Percentiles rank a stretch among this genome's conserved stretches.
Conservation (phyloP, 495 filamentous ascomycete species). For the Talaromyces thailandensis region DNA sequence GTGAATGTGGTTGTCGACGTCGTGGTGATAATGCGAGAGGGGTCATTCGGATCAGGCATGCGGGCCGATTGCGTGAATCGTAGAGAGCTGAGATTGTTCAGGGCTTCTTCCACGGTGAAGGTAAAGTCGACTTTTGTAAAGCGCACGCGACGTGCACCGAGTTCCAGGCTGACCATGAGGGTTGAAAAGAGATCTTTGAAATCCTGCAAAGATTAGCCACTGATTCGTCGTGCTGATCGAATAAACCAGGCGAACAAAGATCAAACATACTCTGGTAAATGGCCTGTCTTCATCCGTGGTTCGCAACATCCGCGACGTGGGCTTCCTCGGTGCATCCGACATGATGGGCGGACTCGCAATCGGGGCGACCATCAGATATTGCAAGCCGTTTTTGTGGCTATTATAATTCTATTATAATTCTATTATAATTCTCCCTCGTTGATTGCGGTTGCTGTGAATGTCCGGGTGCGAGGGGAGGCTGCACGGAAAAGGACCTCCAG, state of each 20-base stretch:
- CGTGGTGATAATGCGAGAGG: conserved; percentile 76
- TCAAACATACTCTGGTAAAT: conserved; percentile 56
- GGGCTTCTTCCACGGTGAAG: conserved; percentile 84
- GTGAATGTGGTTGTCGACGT: conserved; percentile 89
- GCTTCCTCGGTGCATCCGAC: conserved; percentile 57
- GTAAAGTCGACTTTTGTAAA: conserved; percentile 70
- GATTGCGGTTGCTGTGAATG: not conserved
- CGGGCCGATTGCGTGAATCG: conserved; percentile 90
- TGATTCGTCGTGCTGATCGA: no score
- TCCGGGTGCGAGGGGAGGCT: not conserved
- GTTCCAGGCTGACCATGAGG: conserved; percentile 73
- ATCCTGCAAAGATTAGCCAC: conserved; percentile 35
- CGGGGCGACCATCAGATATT: not conserved
- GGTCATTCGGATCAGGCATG: conserved; percentile 86
- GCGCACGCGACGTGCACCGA: conserved; percentile 66
- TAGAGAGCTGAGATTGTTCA: conserved; percentile 78
- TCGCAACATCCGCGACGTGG: conserved; percentile 71
- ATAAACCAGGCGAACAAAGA: no score
- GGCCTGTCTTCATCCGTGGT: conserved; percentile 86
- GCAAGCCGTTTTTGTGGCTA: not conserved
- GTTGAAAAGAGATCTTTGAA: conserved; percentile 88
- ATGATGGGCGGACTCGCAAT: conserved; percentile 18
- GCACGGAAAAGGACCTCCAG: not conserved
- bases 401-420: not conserved
- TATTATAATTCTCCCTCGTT: not conserved